Base-by-base conservation (phyloP, 1,284 basidiomycete genomes). In the Leucoagaricus sp. region DNA sequence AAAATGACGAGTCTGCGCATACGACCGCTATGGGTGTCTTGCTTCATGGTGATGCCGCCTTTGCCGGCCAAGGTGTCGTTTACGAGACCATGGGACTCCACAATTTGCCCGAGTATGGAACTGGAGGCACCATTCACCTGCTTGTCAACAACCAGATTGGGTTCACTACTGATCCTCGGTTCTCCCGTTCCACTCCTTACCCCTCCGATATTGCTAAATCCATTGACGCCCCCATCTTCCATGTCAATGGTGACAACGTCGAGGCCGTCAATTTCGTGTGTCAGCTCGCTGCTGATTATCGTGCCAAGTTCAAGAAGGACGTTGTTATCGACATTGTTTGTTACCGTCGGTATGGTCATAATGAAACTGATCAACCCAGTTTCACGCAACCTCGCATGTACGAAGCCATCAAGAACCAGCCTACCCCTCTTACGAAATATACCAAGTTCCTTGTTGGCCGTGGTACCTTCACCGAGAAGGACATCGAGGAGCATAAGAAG, bases 81-180 rank as follows among this genome's bases (percentile, higher is more conserved):
- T 99, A 99, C 76, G 97, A 99, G 80, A 98, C 96, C 40, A 98
- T 98, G 93, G 97, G 97, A 69, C 93, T 99, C 83, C 92, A 96
- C 79, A 94, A 92, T 71, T 82, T 99, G 47, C 94, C 94, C 46
- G 87, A 85, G 76, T 99, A 98, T 74, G 95, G 96, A 49, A 98
- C 96, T 17, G 97, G 97, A 60, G 97, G 97, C 61, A 99, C 97
- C 46, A 93, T 99, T 66, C 97, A 99, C 73, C 80, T 99, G 63
- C 96, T 99, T 67, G 95, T 99, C 67, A 99, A 99, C 83, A 99
- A 99, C 80, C 97, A 99, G 75, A 98, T 99, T 61, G 97, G 97
- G 63, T 99, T 99, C 82, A 99, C 97, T 59, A 99, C 97, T 56
- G 96, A 98, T 72, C 97, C 97, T 49, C 89, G 96, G 61, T 98